These are phyloP conservation scores for Saccharomyces hybrid DNA, from an alignment of 1,139 yeast genomes.

Conservation along the genomic window DNA sequence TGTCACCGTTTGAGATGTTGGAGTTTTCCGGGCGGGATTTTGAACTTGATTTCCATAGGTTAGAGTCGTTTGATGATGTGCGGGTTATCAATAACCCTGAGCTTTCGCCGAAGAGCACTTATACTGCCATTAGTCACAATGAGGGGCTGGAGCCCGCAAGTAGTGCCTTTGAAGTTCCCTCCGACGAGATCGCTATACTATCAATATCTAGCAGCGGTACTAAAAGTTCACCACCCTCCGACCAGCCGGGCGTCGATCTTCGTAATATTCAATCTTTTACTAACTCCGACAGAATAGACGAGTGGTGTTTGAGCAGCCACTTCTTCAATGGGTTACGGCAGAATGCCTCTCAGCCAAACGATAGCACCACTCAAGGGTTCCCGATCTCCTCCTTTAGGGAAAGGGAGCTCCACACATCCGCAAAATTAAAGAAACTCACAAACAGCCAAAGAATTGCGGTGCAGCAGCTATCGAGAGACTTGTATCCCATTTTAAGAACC, in stretches of 20 bases:
- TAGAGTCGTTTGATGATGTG: not conserved
- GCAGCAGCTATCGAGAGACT: not conserved
- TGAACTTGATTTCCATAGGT: conserved; percentile 3
- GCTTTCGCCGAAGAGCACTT: not conserved
- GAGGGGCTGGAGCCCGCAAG: not conserved
- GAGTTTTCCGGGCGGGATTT: not conserved
- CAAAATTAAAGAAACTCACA: not conserved
- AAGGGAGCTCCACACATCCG: not conserved
- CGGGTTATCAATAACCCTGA: conserved; percentile 5
- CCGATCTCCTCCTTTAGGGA: not conserved
- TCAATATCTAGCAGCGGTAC: conserved; percentile 1
- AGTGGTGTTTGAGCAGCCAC: conserved; percentile 6
- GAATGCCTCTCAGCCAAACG: not conserved
- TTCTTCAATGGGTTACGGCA: not conserved
- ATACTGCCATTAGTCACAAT: not conserved
- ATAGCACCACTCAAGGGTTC: not conserved
- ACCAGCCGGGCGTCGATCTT: not conserved
- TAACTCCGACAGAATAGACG: conserved; percentile 6
- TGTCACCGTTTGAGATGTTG: not conserved
- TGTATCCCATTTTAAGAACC: conserved; percentile 1
- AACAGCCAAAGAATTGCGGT: not conserved
- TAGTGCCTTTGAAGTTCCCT: not conserved
- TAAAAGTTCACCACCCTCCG: not conserved
- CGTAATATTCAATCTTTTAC: not conserved
- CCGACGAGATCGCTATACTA: conserved; percentile 5